These are phyloP conservation scores for Hylodesmum podocarpum DNA, from an alignment of 306 rosid genomes.

Conservation along the genomic window DNA sequence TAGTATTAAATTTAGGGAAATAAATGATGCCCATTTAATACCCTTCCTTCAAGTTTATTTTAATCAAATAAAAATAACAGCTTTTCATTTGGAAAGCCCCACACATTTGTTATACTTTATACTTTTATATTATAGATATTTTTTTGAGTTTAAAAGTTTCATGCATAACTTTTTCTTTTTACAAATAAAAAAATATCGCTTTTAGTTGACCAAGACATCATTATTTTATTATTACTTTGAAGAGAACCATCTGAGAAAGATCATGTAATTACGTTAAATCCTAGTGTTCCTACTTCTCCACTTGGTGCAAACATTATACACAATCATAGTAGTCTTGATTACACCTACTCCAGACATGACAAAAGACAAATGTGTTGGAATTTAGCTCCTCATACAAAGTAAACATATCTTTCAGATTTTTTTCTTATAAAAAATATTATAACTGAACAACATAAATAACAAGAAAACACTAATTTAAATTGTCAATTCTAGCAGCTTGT, in stretches of 20 bases:
- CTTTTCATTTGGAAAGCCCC: no score
- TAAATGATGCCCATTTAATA: no score
- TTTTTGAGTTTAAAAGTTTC: no score
- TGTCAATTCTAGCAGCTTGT: slow-evolving; percentile 28
- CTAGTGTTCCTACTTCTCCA: neutral
- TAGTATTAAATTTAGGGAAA: no score
- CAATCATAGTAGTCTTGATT: slow-evolving; percentile 13
- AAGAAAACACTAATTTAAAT: neutral
- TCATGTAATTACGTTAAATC: neutral
- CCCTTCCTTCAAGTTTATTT: no score
- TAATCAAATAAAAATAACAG: no score
- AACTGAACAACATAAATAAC: neutral
- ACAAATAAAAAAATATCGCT: no score
- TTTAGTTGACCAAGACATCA: no score
- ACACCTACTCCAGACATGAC: slow-evolving; percentile 30
- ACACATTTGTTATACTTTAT: no score
- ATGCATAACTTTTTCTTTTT: no score
- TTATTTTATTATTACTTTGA: neutral
- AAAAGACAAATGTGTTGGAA: slow-evolving; percentile 27
- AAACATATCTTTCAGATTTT: slow-evolving; percentile 7
- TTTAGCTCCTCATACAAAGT: slow-evolving; percentile 27
- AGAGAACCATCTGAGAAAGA: neutral
- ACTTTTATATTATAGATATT: no score
- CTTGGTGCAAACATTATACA: neutral
- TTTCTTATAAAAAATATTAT: neutral